Conservation (phyloP, 2,329 filamentous ascomycete species). For the Stemphylium vesicarium region DNA sequence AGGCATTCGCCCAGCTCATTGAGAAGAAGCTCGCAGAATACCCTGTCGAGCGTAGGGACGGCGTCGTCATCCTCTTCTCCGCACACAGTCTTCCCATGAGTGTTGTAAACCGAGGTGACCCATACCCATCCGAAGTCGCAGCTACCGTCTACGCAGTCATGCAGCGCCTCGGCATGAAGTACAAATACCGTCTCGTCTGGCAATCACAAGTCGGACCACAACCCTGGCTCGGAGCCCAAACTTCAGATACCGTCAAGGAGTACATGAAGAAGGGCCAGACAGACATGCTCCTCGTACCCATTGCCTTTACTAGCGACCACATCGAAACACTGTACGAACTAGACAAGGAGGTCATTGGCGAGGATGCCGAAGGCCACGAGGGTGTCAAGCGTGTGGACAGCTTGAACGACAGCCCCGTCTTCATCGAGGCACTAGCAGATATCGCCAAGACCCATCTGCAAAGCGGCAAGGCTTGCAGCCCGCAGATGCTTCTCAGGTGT, state of each 20-base stretch:
- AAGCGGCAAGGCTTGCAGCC: constrained; percentile 72
- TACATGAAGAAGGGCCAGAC: constrained; percentile 92
- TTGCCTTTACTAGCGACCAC: constrained; percentile 98
- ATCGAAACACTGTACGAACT: constrained; percentile 97
- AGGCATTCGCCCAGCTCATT: constrained; percentile 92
- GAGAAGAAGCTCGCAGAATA: constrained; percentile 85
- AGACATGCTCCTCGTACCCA: constrained; percentile 88
- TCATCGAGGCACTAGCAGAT: constrained; percentile 88
- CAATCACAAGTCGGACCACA: constrained; percentile 97
- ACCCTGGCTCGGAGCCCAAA: constrained; percentile 95
- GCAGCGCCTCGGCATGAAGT: constrained; percentile 82
- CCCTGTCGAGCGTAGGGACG: constrained; percentile 76
- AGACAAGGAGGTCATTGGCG: constrained; percentile 92
- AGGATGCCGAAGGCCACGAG: constrained; percentile 63
- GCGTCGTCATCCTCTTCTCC: constrained; percentile 89
- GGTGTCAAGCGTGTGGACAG: constrained; percentile 85
- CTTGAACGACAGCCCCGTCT: constrained; percentile 87
- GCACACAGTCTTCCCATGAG: constrained; percentile 97
- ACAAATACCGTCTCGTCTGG: constrained; percentile 95
- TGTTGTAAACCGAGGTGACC: constrained; percentile 95
- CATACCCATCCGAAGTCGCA: constrained; percentile 93
- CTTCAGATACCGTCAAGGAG: constrained; percentile 82
- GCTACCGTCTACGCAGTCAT: constrained; percentile 98
- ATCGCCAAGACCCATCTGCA: constrained; percentile 82
- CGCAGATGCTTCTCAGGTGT: constrained; percentile 88